Percentiles rank a stretch among this genome's conserved stretches.
phyloP scores from a whole-genome alignment of 108 stramenopile genomes.

The Skeletonema grethae region DNA sequence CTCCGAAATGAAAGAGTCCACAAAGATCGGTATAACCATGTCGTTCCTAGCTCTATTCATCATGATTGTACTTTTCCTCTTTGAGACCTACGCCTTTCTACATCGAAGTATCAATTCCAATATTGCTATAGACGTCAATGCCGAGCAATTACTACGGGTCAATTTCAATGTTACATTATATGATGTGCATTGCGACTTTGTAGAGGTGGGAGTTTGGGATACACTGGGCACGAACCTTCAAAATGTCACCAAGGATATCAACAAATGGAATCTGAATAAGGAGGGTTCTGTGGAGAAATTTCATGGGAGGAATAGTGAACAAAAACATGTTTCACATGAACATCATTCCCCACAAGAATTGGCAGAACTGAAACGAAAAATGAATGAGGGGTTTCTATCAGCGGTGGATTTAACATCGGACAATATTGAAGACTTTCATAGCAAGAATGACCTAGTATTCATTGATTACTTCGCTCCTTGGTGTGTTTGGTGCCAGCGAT shows the following conservation, averaged over 20 bases:
- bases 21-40: constrained; percentile 78
- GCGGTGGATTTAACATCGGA: constrained; percentile 63
- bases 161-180: constrained; percentile 94
- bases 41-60: constrained; percentile 77
- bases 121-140: constrained; percentile 90
- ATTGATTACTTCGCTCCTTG: constrained; percentile 91
- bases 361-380: constrained; percentile 72
- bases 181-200: constrained; percentile 92
- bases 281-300: constrained; percentile 80
- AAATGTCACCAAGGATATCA: constrained; percentile 97
- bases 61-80: constrained; percentile 90
- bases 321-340: constrained; percentile 85
- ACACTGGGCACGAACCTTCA: constrained; percentile 93
- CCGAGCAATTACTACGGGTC: constrained; percentile 82
- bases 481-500: constrained; percentile 96
- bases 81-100: constrained; percentile 93
- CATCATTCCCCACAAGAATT: constrained; percentile 56
- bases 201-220: constrained; percentile 90
- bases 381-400: constrained; percentile 80
- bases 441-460: constrained; percentile 82
- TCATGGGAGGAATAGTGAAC: constrained; percentile 92
- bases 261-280: constrained; percentile 96
- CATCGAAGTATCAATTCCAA: constrained; percentile 72
- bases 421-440: constrained; percentile 64
- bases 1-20: constrained; percentile 66